Base-by-base conservation (phyloP, 148 eudicot species). In the Heliosperma pusillum region DNA sequence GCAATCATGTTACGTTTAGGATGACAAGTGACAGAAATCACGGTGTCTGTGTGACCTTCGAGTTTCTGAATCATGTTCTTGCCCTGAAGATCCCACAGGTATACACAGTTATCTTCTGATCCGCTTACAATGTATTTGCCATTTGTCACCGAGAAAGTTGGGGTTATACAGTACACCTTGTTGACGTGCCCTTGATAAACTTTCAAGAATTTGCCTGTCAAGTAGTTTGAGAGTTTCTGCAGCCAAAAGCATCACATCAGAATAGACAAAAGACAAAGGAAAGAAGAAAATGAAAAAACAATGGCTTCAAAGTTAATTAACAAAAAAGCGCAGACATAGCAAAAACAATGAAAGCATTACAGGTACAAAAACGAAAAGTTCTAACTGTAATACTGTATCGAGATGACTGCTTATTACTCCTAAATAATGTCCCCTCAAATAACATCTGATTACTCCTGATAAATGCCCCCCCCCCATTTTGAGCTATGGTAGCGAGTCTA, bases 71-170 rank as follows among this genome's bases (percentile, higher is more conserved):
- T 70, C 87, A 91, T 56, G 76, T 78, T 85, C 78, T 83, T 89
- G 74, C 94, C 91, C 73, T 88, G 93, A 42, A 95, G 80, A 87
- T 90, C 93, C 99, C 99, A 95, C 79, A 95, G 52, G 86, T 89
- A 95, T 7, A 95, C 83, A 75, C 94, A 85, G 20, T 81, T 76
- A 83, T 95, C 99, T 80, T 95, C 97, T 26, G 97, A 95, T 61
- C 99, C 99, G 67, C 97, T 88, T 52, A 95, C 94, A 72, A 95
- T 89, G 81, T 90, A 95, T 79, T 83, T 95, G 20, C 88, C 97
- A 69, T 82, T 85, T 1, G 97, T 86, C 56, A 92, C 97, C 1
- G 97, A 95, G 74, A 95, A 95, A 53, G 96, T 88, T 20, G 99
- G 80, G 50, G 85, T 87, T 77, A 92, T 75, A 81, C 99, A 90